Percentiles rank a stretch among this genome's conserved stretches.
Evolutionary conservation across 2,329 filamentous ascomycete species (phyloP).

Genomic region (Xylariomycetidae sp.): DNA sequence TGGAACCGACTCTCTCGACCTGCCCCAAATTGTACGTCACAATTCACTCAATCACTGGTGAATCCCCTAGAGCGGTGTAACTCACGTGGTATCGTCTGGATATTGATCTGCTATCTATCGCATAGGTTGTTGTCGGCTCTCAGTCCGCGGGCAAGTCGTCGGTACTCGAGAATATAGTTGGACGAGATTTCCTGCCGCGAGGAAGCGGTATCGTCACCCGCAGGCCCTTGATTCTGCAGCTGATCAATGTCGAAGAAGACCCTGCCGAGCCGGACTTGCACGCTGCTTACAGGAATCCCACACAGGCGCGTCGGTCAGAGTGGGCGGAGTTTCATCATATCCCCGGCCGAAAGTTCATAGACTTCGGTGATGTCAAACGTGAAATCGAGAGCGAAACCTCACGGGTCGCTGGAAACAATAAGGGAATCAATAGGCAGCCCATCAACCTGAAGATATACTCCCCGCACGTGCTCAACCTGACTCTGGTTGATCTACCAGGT

Average conservation of each 20-base stretch:
- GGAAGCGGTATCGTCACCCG: constrained; percentile 96
- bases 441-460: constrained; percentile 99
- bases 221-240: constrained; percentile 89
- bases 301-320: constrained; percentile 59
- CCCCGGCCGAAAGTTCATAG: constrained; percentile 80
- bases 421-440: constrained; percentile 94
- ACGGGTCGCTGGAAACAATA: constrained; percentile 88
- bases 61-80: too few relatives aligned
- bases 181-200: constrained; percentile 91
- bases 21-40: constrained; percentile 87
- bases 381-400: constrained; percentile 97
- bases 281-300: constrained; percentile 72
- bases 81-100: too few relatives aligned
- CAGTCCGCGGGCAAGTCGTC: constrained; percentile 98
- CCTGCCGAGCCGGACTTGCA: constrained; percentile 59
- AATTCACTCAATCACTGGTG: constrained; percentile 9
- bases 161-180: constrained; percentile 97
- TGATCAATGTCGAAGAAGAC: constrained; percentile 92
- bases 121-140: constrained; percentile 92
- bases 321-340: constrained; percentile 98
- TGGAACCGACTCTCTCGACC: constrained; percentile 93
- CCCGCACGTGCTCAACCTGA: constrained; percentile 92
- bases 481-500: constrained; percentile 90
- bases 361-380: constrained; percentile 88
- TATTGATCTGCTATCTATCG: constrained; percentile 11